These are phyloP conservation scores for Fusarium sp. DNA, from an alignment of 2,329 filamentous ascomycete genomes.

Conservation along the genomic window DNA sequence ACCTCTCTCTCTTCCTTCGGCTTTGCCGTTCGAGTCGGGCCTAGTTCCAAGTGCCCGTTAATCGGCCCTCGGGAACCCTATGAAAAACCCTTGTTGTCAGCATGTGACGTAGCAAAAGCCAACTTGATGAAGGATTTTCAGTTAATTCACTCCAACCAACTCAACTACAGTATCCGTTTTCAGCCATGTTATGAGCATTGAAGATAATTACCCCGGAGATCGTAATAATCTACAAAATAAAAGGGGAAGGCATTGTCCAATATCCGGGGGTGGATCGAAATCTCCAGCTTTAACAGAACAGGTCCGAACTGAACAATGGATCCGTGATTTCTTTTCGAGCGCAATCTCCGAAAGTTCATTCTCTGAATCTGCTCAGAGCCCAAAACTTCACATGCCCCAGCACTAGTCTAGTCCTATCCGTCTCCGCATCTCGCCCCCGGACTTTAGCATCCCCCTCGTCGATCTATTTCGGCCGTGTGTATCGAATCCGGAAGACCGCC, in stretches of 20 bases:
- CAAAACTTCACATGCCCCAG: slow-evolving; percentile 23
- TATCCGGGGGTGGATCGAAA: slow-evolving; percentile 25
- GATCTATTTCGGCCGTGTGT: slow-evolving; percentile 44
- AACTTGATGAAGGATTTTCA: slow-evolving; percentile 10
- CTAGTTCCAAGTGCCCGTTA: slow-evolving; percentile 14
- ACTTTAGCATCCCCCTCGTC: slow-evolving; percentile 29
- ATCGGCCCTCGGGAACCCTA: slow-evolving; percentile 17
- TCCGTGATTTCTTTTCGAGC: neutral
- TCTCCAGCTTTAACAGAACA: neutral
- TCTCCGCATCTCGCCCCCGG: slow-evolving; percentile 33
- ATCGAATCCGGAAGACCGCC: slow-evolving; percentile 40
- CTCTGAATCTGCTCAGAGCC: neutral
- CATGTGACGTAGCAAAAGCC: slow-evolving; percentile 19
- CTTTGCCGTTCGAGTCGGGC: slow-evolving; percentile 24
- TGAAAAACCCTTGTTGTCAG: slow-evolving; percentile 6
- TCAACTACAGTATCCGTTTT: too few species aligned
- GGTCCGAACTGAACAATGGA: neutral
- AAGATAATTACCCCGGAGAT: neutral
- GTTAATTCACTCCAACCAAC: neutral
- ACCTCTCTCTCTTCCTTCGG: slow-evolving; percentile 1
- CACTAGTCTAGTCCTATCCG: neutral
- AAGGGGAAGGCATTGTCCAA: slow-evolving; percentile 3
- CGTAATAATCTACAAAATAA: neutral
- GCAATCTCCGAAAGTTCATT: slow-evolving; percentile 13
- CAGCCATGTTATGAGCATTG: neutral